Evolutionary conservation across 2,329 filamentous ascomycete species (phyloP).

Genomic region (Chrysoporthe cubensis): DNA sequence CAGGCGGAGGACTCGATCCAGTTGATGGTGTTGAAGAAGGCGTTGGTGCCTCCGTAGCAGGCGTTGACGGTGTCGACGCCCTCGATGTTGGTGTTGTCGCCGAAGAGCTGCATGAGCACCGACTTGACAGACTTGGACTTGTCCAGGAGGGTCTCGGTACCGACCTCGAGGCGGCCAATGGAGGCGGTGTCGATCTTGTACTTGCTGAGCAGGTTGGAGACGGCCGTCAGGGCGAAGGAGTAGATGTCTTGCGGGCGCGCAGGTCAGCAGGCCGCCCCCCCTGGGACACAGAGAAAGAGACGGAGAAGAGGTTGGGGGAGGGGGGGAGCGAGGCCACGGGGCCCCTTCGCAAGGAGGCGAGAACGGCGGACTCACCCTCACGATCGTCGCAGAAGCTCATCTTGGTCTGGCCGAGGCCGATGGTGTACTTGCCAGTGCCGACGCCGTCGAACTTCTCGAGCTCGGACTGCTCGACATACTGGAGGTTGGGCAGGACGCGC

Average conservation of each 20-base stretch:
- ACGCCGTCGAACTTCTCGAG: slow-evolving; percentile 88
- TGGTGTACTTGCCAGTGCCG: slow-evolving; percentile 83
- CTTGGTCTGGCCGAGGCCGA: slow-evolving; percentile 87
- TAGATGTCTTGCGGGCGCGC: slow-evolving; percentile 70
- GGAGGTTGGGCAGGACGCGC: slow-evolving; percentile 4
- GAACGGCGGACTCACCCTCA: slow-evolving; percentile 64
- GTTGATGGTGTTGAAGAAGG: slow-evolving; percentile 81
- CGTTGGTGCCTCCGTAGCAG: slow-evolving; percentile 86
- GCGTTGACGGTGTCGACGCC: slow-evolving; percentile 83
- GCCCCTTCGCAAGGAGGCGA: background rate
- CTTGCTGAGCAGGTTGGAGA: slow-evolving; percentile 78
- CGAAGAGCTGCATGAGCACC: slow-evolving; percentile 84
- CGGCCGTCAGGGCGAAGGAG: slow-evolving; percentile 78
- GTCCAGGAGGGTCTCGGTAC: slow-evolving; percentile 83
- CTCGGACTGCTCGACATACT: slow-evolving; percentile 85
- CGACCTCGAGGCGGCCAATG: slow-evolving; percentile 81
- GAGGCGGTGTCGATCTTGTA: slow-evolving; percentile 80
- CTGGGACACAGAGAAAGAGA: no score
- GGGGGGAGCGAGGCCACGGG: background rate
- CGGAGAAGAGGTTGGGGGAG: background rate
- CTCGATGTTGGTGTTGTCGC: slow-evolving; percentile 82
- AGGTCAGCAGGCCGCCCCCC: slow-evolving; percentile 1
- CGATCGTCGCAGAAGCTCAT: slow-evolving; percentile 92
- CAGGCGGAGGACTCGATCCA: slow-evolving; percentile 87
- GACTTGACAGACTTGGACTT: slow-evolving; percentile 93